Conservation (phyloP, 148 eudicot genomes). For the Spergularia marina region DNA sequence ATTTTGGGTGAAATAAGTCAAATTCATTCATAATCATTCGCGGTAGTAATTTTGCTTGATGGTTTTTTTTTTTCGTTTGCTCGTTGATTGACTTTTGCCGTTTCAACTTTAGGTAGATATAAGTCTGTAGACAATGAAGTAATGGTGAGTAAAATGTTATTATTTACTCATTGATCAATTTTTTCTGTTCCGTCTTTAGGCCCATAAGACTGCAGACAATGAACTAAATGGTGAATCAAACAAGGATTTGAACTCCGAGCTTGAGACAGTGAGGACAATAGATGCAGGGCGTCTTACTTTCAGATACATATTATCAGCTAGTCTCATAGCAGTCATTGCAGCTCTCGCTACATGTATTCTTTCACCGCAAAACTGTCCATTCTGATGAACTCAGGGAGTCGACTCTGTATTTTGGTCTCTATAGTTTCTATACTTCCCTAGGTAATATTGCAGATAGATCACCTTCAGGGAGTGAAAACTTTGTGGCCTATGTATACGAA, state of each 20-base stretch:
- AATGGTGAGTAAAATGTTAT: not conserved
- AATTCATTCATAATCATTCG: no score
- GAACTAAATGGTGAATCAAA: conserved; percentile 26
- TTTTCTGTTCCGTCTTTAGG: conserved; percentile 30
- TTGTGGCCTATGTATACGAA: not conserved
- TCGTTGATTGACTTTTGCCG: no score
- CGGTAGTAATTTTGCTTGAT: not conserved
- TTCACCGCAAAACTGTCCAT: conserved; percentile 30
- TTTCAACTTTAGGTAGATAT: no score
- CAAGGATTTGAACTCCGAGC: conserved; percentile 26
- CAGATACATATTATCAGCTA: conserved; percentile 38
- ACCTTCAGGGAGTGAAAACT: not conserved
- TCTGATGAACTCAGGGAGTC: conserved; percentile 15
- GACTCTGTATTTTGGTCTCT: not conserved
- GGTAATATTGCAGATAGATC: conserved; percentile 11
- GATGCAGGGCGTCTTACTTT: conserved; percentile 59
- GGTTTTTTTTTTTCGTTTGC: no score
- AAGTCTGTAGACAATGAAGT: no score
- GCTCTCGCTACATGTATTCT: conserved; percentile 36
- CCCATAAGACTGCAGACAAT: conserved; percentile 18
- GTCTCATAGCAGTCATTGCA: conserved; percentile 39
- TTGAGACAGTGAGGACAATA: conserved; percentile 53
- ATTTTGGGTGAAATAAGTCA: no score
- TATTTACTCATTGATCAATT: not conserved
- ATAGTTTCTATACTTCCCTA: conserved; percentile 2